A percentile compares a stretch with the other conserved stretches of the same genome.
Conservation (phyloP, 441 rosid genomes). For the Kokia cookei region DNA sequence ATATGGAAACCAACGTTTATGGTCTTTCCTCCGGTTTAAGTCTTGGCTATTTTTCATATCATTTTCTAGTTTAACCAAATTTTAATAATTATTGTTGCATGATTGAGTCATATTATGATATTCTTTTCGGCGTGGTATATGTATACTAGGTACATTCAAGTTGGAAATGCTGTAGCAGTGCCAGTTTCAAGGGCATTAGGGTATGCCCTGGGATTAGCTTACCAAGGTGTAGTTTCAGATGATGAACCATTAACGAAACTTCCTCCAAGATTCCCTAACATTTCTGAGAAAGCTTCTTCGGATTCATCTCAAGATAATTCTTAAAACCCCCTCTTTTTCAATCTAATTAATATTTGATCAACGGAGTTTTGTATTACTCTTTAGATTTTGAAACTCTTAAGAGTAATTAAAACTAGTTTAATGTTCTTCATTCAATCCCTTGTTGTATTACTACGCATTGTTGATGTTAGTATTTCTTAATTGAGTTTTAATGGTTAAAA, state of each 20-base stretch:
- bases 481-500: no score
- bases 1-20: no score
- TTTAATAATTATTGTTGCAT: neutral
- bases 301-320: slow-evolving; percentile 1
- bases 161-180: slow-evolving; percentile 72
- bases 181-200: slow-evolving; percentile 71
- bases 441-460: no score
- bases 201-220: slow-evolving; percentile 45
- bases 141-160: slow-evolving; percentile 49
- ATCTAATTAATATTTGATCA: neutral
- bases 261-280: slow-evolving; percentile 30
- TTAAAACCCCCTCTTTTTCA: neutral
- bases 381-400: neutral
- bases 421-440: no score
- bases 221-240: slow-evolving; percentile 14
- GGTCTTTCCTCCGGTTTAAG: no score
- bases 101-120: no score
- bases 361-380: neutral
- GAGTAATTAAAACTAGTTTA: neutral
- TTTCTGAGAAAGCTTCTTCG: neutral
- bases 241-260: slow-evolving; percentile 29
- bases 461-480: no score
- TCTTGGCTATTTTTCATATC: no score
- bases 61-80: no score
- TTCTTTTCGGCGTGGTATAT: no score